phyloP scores from a whole-genome alignment of 257 asterid species.

The Echites panduratus region DNA sequence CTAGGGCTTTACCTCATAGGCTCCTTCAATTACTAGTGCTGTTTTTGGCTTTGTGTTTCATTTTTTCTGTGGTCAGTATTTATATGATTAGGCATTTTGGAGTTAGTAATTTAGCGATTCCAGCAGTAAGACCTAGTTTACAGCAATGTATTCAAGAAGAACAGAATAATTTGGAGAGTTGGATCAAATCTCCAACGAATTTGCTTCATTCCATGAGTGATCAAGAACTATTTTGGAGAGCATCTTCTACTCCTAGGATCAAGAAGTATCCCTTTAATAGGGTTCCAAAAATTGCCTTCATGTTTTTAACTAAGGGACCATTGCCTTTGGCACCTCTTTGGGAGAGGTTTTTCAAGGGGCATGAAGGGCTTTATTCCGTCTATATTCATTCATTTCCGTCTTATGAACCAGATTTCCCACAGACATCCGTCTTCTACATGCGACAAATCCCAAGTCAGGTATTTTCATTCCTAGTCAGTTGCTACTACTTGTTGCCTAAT shows the following conservation, averaged over 20 bases:
- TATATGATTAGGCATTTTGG: constrained; percentile 37
- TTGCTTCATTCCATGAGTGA: constrained; percentile 45
- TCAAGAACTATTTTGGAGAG: constrained; percentile 44
- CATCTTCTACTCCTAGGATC: constrained; percentile 33
- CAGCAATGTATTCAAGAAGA: constrained; percentile 28
- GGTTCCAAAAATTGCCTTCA: constrained; percentile 48
- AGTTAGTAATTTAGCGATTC: constrained; percentile 18
- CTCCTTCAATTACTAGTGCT: constrained; percentile 27
- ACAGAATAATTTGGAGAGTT: constrained; percentile 23
- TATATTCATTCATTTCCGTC: constrained; percentile 43
- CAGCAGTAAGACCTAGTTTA: constrained; percentile 25
- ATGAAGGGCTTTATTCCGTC: constrained; percentile 32
- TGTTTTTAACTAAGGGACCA: constrained; percentile 51
- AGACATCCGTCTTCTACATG: constrained; percentile 38
- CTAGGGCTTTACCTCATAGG: constrained; percentile 44
- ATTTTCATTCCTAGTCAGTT: constrained; percentile 9
- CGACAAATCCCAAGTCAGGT: constrained; percentile 53
- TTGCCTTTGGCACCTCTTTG: constrained; percentile 51
- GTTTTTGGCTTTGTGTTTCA: constrained; percentile 34
- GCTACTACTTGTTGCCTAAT: neutral
- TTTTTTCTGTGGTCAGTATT: constrained; percentile 37
- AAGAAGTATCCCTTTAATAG: constrained; percentile 44
- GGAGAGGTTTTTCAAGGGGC: constrained; percentile 47
- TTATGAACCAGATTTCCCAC: constrained; percentile 26
- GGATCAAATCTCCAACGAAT: constrained; percentile 42